Evolutionary conservation across 2,329 filamentous ascomycete genomes (phyloP), one percentile per base, ranked within the genome.

Genomic region (Diaporthe batatas): DNA sequence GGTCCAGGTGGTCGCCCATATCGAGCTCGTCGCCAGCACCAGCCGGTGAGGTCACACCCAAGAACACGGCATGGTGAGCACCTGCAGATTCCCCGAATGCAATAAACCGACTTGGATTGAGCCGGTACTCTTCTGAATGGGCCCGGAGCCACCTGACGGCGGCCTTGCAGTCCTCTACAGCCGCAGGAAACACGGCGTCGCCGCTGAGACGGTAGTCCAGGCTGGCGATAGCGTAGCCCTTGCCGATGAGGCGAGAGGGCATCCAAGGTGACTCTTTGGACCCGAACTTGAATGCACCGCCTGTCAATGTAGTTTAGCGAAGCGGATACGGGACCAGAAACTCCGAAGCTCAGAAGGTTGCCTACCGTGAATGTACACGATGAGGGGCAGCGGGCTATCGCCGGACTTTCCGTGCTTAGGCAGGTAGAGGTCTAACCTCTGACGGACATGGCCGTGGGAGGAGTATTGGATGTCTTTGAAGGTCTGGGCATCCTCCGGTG

Each of bases 191-290:
- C 42, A 70, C 53, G 29, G 73, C 70, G 39, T 74, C 73, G 29
- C 73, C 73, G 58, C 70, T 74, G 36, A 74, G 73, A 25, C 73
- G 73, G 44, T 74, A 70, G 70, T 72, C 73, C 18, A 74, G 67
- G n/a, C 70, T 72, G 25, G 73, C 73, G 5, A 74, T 68, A 36
- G 73, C 73, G 32, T 53, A 70, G 34, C 70, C 73, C 58, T 70
- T 68, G 51, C 65, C 29, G 10, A 72, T 29, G n/a, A 72, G 70
- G 44, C 73, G 65, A n/a, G 65, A 29, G 5, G 73, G 73, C 65
- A 74, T 58, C n/a, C 57, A 68, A 8, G 51, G 39, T 6, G 73
- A 72, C 51, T 72, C 70, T 14, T 74, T 74, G 36, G 68, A 64
- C 18, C 73, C 73, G 32, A 72, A 72, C 58, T 36, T 74, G 70